Base-by-base conservation (phyloP, 306 rosid species). In the Vigna trinervia region DNA sequence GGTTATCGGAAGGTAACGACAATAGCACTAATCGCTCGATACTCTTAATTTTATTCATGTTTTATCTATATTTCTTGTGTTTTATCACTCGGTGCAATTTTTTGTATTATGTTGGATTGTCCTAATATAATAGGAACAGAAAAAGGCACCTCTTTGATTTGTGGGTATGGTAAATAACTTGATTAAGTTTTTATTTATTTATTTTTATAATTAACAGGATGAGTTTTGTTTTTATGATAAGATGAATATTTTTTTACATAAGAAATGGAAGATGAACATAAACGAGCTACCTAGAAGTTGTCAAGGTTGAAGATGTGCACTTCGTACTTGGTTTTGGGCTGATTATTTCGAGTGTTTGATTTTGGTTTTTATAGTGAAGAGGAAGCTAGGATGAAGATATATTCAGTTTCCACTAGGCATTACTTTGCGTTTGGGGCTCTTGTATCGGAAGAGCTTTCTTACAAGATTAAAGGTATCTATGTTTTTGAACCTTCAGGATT, bases 391-490 rank as follows among this genome's bases (percentile, higher is more conserved):
- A 88, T 88, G 94, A 96, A 91, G 85, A 96, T 96, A 53, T 96
- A 92, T 89, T 92, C 99, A 0, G 99, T 92, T 85, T 96, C 99
- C 12, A 92, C 99, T 1, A 80, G 91, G 76, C 91, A 94, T 74
- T 96, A 92, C 76, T 96, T 0, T 85, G 98, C 98, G 4, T 96
- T 96, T 80, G 99, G 99, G 28, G 96, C 96, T 2, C 92, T 91
- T 60, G 97, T 92, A 6, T 81, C 92, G 17, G 98, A 96, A 81
- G 99, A 92, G 20, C 76, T 88, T 38, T 96, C 99, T 0, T 85
- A 84, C 84, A 95, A 92, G 74, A 36, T 95, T 17, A 95, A 95
- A 82, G 98, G 98, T 95, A 72, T 23, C 1, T 12, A 50, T 28
- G 48, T 30, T 73, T 63, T 32, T 28, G 2, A 23, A 11, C 54